Conservation (phyloP, 192 early-diverging fungal species). For the Coemansia sp. region DNA sequence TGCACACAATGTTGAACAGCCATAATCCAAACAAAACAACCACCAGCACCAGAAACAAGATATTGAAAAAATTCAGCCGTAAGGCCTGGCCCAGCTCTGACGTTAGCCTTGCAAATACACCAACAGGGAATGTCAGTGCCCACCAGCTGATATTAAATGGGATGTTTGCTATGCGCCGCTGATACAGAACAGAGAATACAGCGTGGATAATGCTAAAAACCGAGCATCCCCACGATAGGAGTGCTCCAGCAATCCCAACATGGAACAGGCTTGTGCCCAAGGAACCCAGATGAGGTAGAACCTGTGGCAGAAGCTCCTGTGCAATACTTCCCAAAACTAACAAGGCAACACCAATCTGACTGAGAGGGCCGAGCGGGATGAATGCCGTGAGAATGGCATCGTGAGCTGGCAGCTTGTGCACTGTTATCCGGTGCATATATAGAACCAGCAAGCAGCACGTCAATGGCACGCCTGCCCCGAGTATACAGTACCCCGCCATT, state of each 20-base stretch:
- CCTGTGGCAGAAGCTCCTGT: conserved; percentile 3
- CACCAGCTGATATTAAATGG: conserved; percentile 54
- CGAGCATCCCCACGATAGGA: conserved; percentile 45
- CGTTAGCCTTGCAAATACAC: conserved; percentile 40
- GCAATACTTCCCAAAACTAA: conserved; percentile 11
- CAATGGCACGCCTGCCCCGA: conserved; percentile 48
- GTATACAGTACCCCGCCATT: conserved; percentile 22
- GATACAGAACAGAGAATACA: conserved; percentile 26
- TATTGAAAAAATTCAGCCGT: conserved; percentile 12
- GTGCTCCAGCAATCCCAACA: conserved; percentile 13
- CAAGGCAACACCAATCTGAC: conserved; percentile 35
- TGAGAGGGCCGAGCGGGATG: conserved; percentile 51
- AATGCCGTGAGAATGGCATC: conserved; percentile 48
- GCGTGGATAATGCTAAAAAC: conserved; percentile 34
- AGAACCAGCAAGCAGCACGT: conserved; percentile 38
- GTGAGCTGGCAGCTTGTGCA: conserved; percentile 42
- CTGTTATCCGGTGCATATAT: conserved; percentile 39
- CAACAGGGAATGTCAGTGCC: conserved; percentile 51
- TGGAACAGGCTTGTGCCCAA: conserved; percentile 11
- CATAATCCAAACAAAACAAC: conserved; percentile 18
- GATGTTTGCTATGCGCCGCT: conserved; percentile 9
- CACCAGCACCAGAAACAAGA: conserved; percentile 11
- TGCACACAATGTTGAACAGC: conserved; percentile 35
- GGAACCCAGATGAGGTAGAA: not conserved
- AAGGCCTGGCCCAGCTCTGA: conserved; percentile 10